Evolutionary conservation across 331 rosid genomes (phyloP), one percentile per base, ranked within the genome.

Genomic region (Prunus yedoensis): DNA sequence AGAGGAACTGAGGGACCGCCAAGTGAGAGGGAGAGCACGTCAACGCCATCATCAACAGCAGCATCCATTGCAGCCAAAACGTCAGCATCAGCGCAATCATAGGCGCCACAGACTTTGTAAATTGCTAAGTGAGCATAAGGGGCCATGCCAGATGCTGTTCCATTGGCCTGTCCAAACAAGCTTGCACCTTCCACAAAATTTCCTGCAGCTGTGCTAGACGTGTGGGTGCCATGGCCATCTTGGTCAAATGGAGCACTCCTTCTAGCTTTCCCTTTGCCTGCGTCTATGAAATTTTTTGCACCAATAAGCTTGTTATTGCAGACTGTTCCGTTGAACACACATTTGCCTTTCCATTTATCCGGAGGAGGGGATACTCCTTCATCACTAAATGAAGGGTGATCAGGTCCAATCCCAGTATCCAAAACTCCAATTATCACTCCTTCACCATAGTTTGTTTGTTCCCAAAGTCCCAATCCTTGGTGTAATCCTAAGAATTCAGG

Each of bases 401-500:
- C 18, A 0, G 90, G 95, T 13, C 2, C 1, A 61, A 91, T 79
- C 14, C 95, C 95, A 0, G 88, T 77, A 70, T 89, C 93, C 45
- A 88, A 28, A 11, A 91, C 35, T 77, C 97, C 93, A 70, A 91
- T 83, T 38, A 86, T 89, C 68, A 86, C 64, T 15, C 97, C 90
- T 61, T 77, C 71, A 2, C 93, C 93, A 3, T 70, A 64, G 4
- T 88, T 78, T 0, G 93, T 79, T 1, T 61, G 73, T 58, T 70
- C 41, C 97, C 91, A 91, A 0, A 89, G 45, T 47, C 85, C 88
- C 8, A 60, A 18, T 0, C 75, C 84, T 5, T 72, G 78, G 30
- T 84, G 74, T 70, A 89, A 74, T 10, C 95, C 93, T 78, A 91
- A 74, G 84, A 91, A 91, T 61, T 47, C n/a, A 3, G 90, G 93